A percentile compares a stretch with the other conserved stretches of the same genome.
phyloP scores from a whole-genome alignment of 192 early-diverging fungal genomes.

The Kickxella alabastrina region DNA sequence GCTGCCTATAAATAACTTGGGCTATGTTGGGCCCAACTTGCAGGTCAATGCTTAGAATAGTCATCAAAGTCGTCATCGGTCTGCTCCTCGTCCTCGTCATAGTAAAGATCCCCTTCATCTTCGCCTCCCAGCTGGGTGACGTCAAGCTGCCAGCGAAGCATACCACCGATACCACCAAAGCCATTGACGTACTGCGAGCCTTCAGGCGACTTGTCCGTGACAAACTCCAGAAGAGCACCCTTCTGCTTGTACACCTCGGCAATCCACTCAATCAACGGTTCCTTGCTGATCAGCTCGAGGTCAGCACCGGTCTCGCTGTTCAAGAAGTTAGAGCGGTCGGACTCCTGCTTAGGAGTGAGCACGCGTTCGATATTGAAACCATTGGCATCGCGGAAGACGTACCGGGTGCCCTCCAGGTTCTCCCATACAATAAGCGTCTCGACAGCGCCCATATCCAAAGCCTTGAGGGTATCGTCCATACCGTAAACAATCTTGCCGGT shows the following conservation, averaged over 20 bases:
- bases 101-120: constrained; percentile 63
- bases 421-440: constrained; percentile 98
- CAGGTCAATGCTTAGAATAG: constrained; percentile 8
- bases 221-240: constrained; percentile 88
- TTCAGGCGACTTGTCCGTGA: constrained; percentile 94
- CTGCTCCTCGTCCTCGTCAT: constrained; percentile 23
- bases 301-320: constrained; percentile 66
- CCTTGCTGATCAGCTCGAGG: constrained; percentile 78
- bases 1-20: too few relatives aligned
- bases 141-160: constrained; percentile 94
- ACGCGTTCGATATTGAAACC: constrained; percentile 67
- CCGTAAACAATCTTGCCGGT: constrained; percentile 97
- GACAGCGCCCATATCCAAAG: constrained; percentile 96
- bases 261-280: constrained; percentile 93
- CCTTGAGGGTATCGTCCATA: constrained; percentile 93
- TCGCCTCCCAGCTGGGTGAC: constrained; percentile 66
- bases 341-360: constrained; percentile 83
- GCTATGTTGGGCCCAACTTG: too few relatives aligned
- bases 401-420: constrained; percentile 78
- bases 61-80: constrained; percentile 19
- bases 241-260: constrained; percentile 97
- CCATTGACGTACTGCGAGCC: constrained; percentile 97
- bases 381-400: constrained; percentile 71
- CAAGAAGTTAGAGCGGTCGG: constrained; percentile 67
- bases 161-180: constrained; percentile 96